A percentile compares a stretch with the other conserved stretches of the same genome.
Conservation (phyloP, 495 filamentous ascomycete genomes). For the Aspergillus sclerotiicarbonarius region DNA sequence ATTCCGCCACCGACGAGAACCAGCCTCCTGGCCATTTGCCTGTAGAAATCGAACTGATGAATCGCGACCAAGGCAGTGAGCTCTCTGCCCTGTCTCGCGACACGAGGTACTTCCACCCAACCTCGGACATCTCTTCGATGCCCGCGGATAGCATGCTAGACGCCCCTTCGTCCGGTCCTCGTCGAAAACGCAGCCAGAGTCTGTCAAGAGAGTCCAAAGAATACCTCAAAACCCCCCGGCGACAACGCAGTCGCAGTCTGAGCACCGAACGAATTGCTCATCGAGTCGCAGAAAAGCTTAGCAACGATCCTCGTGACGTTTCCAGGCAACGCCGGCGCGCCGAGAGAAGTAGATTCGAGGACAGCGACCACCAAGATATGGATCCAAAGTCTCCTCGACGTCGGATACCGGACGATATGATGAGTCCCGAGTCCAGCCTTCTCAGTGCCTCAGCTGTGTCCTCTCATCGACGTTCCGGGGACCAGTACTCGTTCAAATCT, state of each 20-base stretch:
- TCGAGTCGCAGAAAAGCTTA: constrained; percentile 67
- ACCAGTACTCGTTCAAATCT: constrained; percentile 73
- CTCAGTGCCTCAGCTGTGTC: constrained; percentile 69
- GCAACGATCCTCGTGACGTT: constrained; percentile 46
- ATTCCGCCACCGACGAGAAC: constrained; percentile 75
- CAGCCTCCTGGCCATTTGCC: constrained; percentile 66
- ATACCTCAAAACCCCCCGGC: constrained; percentile 61
- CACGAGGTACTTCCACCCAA: constrained; percentile 54
- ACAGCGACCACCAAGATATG: constrained; percentile 60
- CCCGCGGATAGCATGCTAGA: constrained; percentile 89
- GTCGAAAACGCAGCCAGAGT: constrained; percentile 58
- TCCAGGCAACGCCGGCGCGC: constrained; percentile 51
- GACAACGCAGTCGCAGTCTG: constrained; percentile 67
- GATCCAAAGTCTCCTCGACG: constrained; percentile 56
- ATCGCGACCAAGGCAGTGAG: constrained; percentile 55
- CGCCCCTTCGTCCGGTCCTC: constrained; percentile 49
- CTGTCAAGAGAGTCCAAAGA: constrained; percentile 52
- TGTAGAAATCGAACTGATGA: constrained; percentile 81
- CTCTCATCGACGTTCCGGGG: constrained; percentile 65
- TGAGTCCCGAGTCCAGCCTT: constrained; percentile 68
- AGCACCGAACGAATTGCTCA: constrained; percentile 72
- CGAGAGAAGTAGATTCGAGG: constrained; percentile 58
- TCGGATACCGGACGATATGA: constrained; percentile 64
- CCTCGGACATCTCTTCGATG: constrained; percentile 90
- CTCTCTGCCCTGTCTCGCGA: constrained; percentile 59